phyloP scores from a whole-genome alignment of 208 protist genomes.

The Wallacemonas sp. region DNA sequence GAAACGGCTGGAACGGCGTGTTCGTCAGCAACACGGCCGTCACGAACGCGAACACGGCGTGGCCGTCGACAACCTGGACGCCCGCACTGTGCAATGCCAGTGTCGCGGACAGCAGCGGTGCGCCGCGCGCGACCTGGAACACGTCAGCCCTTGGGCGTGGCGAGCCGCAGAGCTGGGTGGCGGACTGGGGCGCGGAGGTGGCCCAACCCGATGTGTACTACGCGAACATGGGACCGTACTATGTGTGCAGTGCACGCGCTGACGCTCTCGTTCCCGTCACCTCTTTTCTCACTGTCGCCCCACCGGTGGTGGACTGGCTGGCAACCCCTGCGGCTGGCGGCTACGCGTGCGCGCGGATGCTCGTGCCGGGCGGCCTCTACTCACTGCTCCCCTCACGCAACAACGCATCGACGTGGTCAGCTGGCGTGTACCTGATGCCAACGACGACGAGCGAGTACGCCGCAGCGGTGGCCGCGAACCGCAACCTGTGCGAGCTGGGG shows the following conservation, averaged over 20 bases:
- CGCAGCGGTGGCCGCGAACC: not conserved
- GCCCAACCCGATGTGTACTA: not conserved
- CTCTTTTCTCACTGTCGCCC: slow-evolving; percentile 7
- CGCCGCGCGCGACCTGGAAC: not conserved
- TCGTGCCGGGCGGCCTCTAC: slow-evolving; percentile 19
- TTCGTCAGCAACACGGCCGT: not conserved
- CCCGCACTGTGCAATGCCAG: not conserved
- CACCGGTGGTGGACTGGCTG: slow-evolving; percentile 7
- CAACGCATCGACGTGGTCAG: not conserved
- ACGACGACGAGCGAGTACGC: slow-evolving; percentile 3
- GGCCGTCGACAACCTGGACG: too few species aligned
- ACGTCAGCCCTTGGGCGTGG: not conserved
- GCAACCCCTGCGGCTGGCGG: slow-evolving; percentile 1
- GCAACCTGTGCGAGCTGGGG: slow-evolving; percentile 8
- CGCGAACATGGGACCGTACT: not conserved
- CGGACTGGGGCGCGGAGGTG: not conserved
- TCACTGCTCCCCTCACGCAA: slow-evolving; percentile 16
- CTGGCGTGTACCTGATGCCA: slow-evolving; percentile 15
- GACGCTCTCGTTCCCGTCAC: not conserved
- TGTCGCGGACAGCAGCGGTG: not conserved
- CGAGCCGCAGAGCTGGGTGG: not conserved
- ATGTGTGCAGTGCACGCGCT: not conserved
- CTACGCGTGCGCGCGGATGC: slow-evolving; percentile 10
- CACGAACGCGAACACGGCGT: not conserved
- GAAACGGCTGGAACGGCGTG: not conserved